Conservation (phyloP, 179 eudicot genomes). For the Spergularia azorica region DNA sequence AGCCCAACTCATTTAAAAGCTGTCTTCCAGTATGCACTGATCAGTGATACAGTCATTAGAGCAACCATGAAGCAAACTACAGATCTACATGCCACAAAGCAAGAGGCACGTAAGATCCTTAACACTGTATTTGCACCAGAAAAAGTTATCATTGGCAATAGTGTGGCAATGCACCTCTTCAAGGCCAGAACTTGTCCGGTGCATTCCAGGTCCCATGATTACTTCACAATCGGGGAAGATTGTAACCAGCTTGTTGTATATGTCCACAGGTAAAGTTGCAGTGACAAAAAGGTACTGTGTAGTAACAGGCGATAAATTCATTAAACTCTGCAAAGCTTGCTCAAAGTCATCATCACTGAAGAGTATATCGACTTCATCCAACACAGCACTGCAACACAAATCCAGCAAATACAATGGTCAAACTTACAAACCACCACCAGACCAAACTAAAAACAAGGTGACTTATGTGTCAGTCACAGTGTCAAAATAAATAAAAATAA, state of each 20-base stretch:
- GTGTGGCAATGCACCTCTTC: constrained; percentile 64
- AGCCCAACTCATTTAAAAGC: not conserved
- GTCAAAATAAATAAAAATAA: not conserved
- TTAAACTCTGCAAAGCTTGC: constrained; percentile 68
- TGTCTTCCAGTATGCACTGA: not conserved
- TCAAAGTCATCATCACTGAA: constrained; percentile 83
- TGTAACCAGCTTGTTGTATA: constrained; percentile 84
- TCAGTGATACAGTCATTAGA: not conserved
- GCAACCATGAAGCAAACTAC: constrained; percentile 5
- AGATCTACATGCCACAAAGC: not conserved
- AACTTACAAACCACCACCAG: not conserved
- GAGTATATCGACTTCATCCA: constrained; percentile 96
- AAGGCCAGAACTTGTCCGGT: constrained; percentile 85
- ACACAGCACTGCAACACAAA: constrained; percentile 62
- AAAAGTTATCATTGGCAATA: constrained; percentile 6
- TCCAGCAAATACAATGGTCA: constrained; percentile 12
- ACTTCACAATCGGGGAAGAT: constrained; percentile 89
- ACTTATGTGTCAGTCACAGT: not conserved
- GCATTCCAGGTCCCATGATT: constrained; percentile 95
- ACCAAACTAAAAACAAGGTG: not conserved
- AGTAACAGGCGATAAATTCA: constrained; percentile 60
- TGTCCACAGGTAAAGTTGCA: constrained; percentile 83
- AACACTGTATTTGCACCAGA: not conserved
- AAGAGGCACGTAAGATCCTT: not conserved
- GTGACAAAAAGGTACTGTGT: constrained; percentile 94